Percentiles rank a stretch among this genome's conserved stretches.
These are phyloP conservation scores for Trichosporon ovoides DNA, from an alignment of 1,284 basidiomycete genomes.

Conservation along the genomic window DNA sequence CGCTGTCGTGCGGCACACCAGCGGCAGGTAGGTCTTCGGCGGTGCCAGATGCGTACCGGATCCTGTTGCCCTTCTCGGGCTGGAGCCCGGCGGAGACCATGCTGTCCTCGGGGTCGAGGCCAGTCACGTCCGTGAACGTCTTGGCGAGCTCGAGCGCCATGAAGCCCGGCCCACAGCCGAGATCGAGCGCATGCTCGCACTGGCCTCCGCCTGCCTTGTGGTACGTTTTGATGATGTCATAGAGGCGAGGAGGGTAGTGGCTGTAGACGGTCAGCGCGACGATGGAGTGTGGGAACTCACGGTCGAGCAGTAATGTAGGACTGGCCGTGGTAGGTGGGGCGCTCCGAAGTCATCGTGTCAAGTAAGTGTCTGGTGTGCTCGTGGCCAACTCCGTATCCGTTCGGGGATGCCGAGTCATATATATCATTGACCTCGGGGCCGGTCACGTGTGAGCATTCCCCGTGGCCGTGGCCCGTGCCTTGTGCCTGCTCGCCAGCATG, in stretches of 20 bases:
- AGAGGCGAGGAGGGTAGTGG: conserved; percentile 26
- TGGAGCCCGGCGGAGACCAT: conserved; percentile 65
- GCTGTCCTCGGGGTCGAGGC: conserved; percentile 64
- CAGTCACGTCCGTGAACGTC: conserved; percentile 60
- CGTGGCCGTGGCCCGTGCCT: background rate
- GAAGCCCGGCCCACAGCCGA: conserved; percentile 71
- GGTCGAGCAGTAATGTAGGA: conserved; percentile 28
- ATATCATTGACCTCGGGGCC: no score
- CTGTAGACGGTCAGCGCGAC: conserved; percentile 10
- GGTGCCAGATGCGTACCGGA: conserved; percentile 51
- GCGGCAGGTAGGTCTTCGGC: conserved; percentile 18
- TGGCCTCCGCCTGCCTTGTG: conserved; percentile 22
- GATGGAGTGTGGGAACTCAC: conserved; percentile 16
- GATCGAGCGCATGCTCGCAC: conserved; percentile 53
- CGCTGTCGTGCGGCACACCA: conserved; percentile 51
- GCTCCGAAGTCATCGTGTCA: conserved; percentile 7
- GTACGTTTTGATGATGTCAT: conserved; percentile 26
- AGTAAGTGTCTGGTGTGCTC: background rate
- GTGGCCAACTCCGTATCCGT: no score
- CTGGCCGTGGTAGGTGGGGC: conserved; percentile 4
- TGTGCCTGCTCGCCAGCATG: background rate
- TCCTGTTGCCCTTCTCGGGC: conserved; percentile 24
- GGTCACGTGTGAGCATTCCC: background rate
- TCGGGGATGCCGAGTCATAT: no score
- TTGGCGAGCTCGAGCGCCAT: conserved; percentile 57